Percentiles rank a stretch among this genome's conserved stretches.
These are phyloP conservation scores for Dalbergia cochinchinensis DNA, from an alignment of 306 rosid genomes.

Conservation along the genomic window DNA sequence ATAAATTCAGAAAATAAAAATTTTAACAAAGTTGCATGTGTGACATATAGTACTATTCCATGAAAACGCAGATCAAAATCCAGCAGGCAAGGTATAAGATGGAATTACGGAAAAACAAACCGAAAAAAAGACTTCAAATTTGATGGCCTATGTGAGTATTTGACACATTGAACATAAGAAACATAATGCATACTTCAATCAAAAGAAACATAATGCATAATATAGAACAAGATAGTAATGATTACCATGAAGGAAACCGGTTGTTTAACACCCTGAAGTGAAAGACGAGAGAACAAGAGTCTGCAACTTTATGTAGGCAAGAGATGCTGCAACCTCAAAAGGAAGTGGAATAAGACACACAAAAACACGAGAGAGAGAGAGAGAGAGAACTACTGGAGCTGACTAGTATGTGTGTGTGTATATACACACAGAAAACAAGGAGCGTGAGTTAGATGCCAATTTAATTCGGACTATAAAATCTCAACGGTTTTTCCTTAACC, in stretches of 20 bases:
- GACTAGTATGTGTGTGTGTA: constrained; percentile 3
- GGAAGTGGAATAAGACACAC: neutral
- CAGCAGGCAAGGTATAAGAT: neutral
- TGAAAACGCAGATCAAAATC: neutral
- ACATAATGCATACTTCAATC: no score
- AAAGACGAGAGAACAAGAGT: neutral
- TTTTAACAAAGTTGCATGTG: neutral
- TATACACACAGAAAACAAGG: constrained; percentile 15
- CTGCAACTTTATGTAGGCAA: constrained; percentile 38
- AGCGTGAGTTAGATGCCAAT: neutral
- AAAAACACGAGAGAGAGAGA: neutral
- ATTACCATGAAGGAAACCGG: constrained; percentile 47
- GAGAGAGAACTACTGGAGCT: neutral
- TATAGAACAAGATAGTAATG: constrained; percentile 8
- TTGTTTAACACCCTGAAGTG: neutral
- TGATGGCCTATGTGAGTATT: neutral
- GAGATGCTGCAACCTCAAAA: constrained; percentile 10
- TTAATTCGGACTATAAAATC: constrained; percentile 14
- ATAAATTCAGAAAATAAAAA: neutral
- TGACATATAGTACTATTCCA: neutral
- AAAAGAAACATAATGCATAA: constrained; percentile 19
- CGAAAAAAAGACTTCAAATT: neutral
- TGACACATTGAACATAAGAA: constrained; percentile 4
- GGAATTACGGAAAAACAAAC: neutral
- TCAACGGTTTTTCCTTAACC: constrained; percentile 19